These are phyloP conservation scores for Aspergillus hiratsukae DNA, from an alignment of 2,329 filamentous ascomycete species.

Conservation along the genomic window DNA sequence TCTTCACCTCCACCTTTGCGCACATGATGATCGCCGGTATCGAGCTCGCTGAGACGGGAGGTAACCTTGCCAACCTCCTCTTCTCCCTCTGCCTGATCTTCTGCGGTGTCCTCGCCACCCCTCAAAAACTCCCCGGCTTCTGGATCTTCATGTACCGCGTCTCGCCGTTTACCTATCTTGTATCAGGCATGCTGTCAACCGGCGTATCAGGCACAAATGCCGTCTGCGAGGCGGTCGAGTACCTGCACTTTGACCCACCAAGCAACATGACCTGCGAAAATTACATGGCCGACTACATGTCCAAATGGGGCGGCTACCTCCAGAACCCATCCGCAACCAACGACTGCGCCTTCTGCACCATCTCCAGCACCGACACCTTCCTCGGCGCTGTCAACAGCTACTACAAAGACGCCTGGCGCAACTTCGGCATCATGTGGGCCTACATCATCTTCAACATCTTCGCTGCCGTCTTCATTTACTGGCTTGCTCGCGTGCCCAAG, in stretches of 20 bases:
- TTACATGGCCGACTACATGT: conserved; percentile 44
- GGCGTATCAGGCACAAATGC: conserved; percentile 30
- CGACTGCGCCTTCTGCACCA: conserved; percentile 48
- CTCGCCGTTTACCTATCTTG: conserved; percentile 62
- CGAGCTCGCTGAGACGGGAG: conserved; percentile 64
- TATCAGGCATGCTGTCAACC: conserved; percentile 42
- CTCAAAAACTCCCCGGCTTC: conserved; percentile 60
- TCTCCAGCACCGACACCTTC: conserved; percentile 46
- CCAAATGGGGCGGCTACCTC: conserved; percentile 37
- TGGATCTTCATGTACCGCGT: conserved; percentile 76
- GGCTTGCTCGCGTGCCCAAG: conserved; percentile 54
- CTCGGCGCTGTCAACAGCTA: conserved; percentile 39
- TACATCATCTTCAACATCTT: conserved; percentile 62
- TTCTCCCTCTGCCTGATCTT: conserved; percentile 58
- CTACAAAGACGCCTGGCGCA: conserved; percentile 57
- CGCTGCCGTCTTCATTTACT: conserved; percentile 59
- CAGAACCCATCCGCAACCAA: conserved; percentile 41
- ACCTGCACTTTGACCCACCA: conserved; percentile 44
- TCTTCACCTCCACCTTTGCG: conserved; percentile 69
- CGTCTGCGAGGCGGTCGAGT: conserved; percentile 29
- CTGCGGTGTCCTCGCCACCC: conserved; percentile 51
- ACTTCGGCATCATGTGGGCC: conserved; percentile 66
- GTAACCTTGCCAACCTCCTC: conserved; percentile 57
- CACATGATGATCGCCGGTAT: conserved; percentile 70
- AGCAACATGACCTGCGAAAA: conserved; percentile 56